Evolutionary conservation across 345 rosid species (phyloP).

Genomic region (Ricinus communis): DNA sequence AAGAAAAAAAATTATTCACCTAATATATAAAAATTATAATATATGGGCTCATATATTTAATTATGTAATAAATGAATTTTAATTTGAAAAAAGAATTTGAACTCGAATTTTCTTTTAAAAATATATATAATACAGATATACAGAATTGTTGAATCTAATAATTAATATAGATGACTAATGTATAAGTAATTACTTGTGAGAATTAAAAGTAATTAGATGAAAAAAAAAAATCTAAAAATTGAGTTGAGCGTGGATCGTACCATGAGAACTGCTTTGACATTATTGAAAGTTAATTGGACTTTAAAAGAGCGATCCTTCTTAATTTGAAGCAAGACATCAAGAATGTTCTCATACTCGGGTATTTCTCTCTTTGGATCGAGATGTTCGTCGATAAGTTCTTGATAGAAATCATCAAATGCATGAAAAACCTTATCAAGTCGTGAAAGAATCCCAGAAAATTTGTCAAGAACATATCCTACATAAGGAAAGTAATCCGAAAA

Average conservation of each 20-base stretch:
- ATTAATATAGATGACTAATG: too few species aligned
- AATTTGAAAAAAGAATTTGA: too few species aligned
- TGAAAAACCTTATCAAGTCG: slow-evolving; percentile 11
- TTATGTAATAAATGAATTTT: too few species aligned
- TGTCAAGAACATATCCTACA: background rate
- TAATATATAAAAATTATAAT: too few species aligned
- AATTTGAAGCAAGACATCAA: slow-evolving; percentile 23
- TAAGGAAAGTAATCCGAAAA: background rate
- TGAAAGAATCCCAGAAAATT: background rate
- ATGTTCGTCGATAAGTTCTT: slow-evolving; percentile 17
- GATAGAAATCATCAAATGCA: slow-evolving; percentile 11
- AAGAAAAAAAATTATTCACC: too few species aligned
- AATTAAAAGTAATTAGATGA: too few species aligned
- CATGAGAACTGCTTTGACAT: slow-evolving; percentile 21
- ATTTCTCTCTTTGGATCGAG: background rate
- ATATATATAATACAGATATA: too few species aligned
- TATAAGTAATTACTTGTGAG: too few species aligned
- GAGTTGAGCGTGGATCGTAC: background rate
- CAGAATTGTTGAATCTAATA: too few species aligned
- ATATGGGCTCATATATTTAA: too few species aligned
- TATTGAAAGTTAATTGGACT: slow-evolving; percentile 2
- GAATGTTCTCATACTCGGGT: slow-evolving; percentile 34
- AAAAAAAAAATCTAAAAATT: too few species aligned
- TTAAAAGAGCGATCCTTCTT: slow-evolving; percentile 10
- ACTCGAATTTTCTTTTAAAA: too few species aligned